These are phyloP conservation scores for Oehlia diaphana DNA, from an alignment of 192 early-diverging fungal species.

Conservation along the genomic window DNA sequence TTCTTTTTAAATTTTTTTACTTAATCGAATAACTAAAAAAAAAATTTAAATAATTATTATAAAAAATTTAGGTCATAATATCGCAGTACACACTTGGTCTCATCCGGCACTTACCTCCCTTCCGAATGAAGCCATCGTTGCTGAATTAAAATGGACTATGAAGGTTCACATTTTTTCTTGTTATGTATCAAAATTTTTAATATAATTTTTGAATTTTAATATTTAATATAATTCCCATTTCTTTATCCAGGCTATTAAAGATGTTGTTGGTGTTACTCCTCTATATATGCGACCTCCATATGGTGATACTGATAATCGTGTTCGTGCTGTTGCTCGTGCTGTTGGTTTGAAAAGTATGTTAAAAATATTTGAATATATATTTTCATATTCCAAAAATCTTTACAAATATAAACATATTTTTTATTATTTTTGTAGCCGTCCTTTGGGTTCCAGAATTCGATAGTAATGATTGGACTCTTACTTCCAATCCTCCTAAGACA, in stretches of 20 bases:
- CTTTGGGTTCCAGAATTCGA: constrained; percentile 55
- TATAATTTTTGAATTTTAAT: neutral
- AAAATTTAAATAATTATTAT: neutral
- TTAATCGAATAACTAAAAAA: neutral
- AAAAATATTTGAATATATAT: neutral
- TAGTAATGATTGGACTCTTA: constrained; percentile 49
- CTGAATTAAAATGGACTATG: constrained; percentile 70
- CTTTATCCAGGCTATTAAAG: constrained; percentile 43
- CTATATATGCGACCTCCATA: constrained; percentile 51
- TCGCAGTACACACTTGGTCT: constrained; percentile 69
- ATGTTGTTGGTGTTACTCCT: constrained; percentile 52
- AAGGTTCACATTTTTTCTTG: constrained; percentile 11
- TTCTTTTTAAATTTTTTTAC: too few relatives aligned
- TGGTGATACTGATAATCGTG: constrained; percentile 57
- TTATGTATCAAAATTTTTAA: neutral
- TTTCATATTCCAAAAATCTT: constrained; percentile 5
- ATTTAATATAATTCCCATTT: neutral
- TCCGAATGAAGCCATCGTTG: constrained; percentile 49
- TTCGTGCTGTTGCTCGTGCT: constrained; percentile 43
- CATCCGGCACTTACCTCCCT: constrained; percentile 55
- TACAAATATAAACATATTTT: neutral
- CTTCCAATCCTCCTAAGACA: constrained; percentile 3
- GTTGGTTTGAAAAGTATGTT: constrained; percentile 28
- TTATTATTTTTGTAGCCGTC: constrained; percentile 47
- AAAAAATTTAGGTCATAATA: constrained; percentile 47